These are phyloP conservation scores for Penicillium sp. DNA, from an alignment of 2,329 filamentous ascomycete genomes.

Conservation along the genomic window DNA sequence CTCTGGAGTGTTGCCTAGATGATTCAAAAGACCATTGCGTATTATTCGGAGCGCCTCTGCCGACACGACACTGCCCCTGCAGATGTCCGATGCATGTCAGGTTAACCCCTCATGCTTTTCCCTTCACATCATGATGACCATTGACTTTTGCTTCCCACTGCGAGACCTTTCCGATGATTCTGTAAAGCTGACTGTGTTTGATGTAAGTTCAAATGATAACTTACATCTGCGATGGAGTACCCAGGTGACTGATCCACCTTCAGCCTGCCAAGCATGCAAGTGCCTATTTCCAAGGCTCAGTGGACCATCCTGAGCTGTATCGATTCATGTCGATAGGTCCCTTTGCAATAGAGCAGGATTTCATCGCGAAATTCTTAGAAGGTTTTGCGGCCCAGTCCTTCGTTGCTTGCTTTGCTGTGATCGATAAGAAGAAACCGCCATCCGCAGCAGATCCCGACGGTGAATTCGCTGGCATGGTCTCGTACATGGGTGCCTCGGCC, in stretches of 20 bases:
- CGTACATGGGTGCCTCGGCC: constrained; percentile 8
- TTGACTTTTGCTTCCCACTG: constrained; percentile 3
- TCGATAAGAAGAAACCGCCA: constrained; percentile 3
- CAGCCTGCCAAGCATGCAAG: constrained; percentile 7
- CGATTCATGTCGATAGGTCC: constrained; percentile 6
- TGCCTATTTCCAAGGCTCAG: constrained; percentile 5
- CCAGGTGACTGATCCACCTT: not conserved
- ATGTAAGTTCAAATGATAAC: not conserved
- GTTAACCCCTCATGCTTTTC: not conserved
- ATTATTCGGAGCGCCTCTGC: constrained; percentile 7
- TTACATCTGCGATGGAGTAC: not conserved
- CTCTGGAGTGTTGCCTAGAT: not conserved
- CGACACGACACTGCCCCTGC: constrained; percentile 14
- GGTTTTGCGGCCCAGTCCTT: constrained; percentile 2
- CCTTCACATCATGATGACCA: constrained; percentile 1
- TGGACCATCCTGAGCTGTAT: constrained; percentile 6
- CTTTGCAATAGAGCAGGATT: constrained; percentile 3
- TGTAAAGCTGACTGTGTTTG: constrained; percentile 4
- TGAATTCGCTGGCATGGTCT: constrained; percentile 11
- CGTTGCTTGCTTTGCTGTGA: constrained; percentile 4
- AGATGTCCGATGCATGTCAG: constrained; percentile 9
- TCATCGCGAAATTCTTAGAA: constrained; percentile 1
- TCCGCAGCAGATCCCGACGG: constrained; percentile 5
- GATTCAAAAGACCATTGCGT: not conserved
- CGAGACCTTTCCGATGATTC: constrained; percentile 5